Base-by-base conservation (phyloP, 208 protist species). In the Angomonas deanei region DNA sequence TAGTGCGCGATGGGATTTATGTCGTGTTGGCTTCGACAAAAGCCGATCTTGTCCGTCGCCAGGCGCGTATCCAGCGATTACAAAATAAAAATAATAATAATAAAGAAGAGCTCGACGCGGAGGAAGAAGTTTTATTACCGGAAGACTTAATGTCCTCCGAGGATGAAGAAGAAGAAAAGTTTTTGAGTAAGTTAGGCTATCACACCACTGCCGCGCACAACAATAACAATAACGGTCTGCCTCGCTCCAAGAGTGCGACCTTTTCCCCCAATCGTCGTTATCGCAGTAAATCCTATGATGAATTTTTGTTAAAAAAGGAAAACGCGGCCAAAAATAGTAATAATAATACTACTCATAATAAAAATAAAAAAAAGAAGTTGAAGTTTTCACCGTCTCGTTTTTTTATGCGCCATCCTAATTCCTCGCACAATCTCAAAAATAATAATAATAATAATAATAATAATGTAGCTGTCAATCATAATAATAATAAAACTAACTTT, bases 401-500 rank as follows among this genome's bases (percentile, higher is more conserved):
- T n/a, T n/a, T n/a, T n/a, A n/a, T n/a, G n/a, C n/a, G n/a, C n/a
- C n/a, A n/a, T n/a, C n/a, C n/a, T n/a, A n/a, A n/a, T n/a, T n/a
- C n/a, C 15, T 42, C 36, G 11, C 8, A n/a, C 15, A 42, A 42
- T 42, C 8, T n/a, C 15, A 42, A 42, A n/a, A 42, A 42, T 42
- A 42, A 42, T 42, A 42, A 42, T 42, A 53, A 53, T 53, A 27
- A 53, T 53, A 53, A 15, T 53, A 15, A 27, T 27, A 53, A 15
- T 24, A 8, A 24, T 27, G 5, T 53, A 5, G n/a, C 8, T 27
- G 8, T 8, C 21, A 53, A 53, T 24, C 11, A 53, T 24, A 53
- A 6, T 24, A 56, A 24, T 24, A 50, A 50, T n/a, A 50, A 50
- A 50, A 21, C 13, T 32, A 62, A 78, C 52, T 66, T 75, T 30